These are phyloP conservation scores for Bipolaris oryzae DNA, from an alignment of 2,329 filamentous ascomycete genomes.

Conservation along the genomic window DNA sequence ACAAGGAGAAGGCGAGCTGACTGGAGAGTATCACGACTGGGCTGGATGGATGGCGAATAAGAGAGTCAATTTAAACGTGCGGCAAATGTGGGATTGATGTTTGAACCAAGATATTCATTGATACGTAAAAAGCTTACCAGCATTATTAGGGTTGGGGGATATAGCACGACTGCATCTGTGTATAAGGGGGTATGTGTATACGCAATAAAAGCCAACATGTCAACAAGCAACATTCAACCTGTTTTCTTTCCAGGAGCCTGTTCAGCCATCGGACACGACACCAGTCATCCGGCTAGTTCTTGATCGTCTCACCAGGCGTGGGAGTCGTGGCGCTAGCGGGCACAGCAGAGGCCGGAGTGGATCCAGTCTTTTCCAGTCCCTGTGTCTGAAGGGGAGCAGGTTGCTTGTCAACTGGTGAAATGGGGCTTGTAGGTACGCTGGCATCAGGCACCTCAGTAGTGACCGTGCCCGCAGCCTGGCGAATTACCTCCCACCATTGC, in stretches of 20 bases:
- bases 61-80: conserved; percentile 88
- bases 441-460: conserved; percentile 50
- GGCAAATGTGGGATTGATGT: conserved; percentile 73
- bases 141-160: conserved; percentile 6
- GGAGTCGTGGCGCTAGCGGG: conserved; percentile 10
- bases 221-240: neutral
- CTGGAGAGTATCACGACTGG: conserved; percentile 67
- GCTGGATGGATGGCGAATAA: conserved; percentile 87
- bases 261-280: neutral
- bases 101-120: neutral
- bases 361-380: conserved; percentile 32
- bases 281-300: conserved; percentile 26
- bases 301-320: conserved; percentile 36
- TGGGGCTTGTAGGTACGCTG: conserved; percentile 47
- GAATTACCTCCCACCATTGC: conserved; percentile 82
- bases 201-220: neutral
- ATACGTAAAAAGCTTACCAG: neutral
- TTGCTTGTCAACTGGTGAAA: conserved; percentile 25
- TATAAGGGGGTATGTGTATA: conserved; percentile 6
- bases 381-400: conserved; percentile 43
- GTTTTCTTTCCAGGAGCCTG: neutral
- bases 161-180: neutral
- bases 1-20: conserved; percentile 45
- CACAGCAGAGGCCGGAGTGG: conserved; percentile 12
- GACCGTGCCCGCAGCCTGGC: conserved; percentile 61